Percentiles rank a stretch among this genome's conserved stretches.
Evolutionary conservation across 129 eudicot species (phyloP).

Genomic region (Flaveria brownii): DNA sequence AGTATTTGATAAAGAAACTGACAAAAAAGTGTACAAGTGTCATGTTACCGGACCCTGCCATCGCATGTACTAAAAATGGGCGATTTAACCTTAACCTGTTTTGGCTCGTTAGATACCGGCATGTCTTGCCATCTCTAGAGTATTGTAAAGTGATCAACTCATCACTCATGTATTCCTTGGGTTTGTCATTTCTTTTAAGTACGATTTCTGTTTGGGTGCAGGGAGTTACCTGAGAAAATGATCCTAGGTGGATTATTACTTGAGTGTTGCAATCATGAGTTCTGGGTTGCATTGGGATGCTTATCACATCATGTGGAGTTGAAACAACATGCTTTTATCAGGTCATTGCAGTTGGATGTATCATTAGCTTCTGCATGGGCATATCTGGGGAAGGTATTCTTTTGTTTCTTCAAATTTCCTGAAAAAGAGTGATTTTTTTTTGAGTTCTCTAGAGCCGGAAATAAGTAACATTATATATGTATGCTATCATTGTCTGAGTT

Average conservation of each 20-base stretch:
- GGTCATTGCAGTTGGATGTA: conserved; percentile 87
- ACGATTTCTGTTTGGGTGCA: conserved; percentile 28
- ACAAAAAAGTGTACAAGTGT: neutral
- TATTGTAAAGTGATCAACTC: neutral
- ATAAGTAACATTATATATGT: conserved; percentile 5
- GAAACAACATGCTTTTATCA: conserved; percentile 85
- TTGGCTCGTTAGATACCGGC: neutral
- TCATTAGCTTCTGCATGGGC: conserved; percentile 99
- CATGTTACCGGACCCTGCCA: neutral
- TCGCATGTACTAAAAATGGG: neutral
- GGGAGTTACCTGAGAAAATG: conserved; percentile 91
- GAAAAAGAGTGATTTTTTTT: neutral
- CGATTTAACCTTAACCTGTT: neutral
- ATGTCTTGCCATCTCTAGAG: neutral
- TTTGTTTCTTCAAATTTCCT: neutral
- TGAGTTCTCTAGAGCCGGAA: conserved; percentile 1
- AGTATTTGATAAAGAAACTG: neutral
- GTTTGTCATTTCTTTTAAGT: conserved; percentile 3
- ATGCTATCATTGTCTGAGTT: conserved; percentile 1
- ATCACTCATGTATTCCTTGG: neutral
- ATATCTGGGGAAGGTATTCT: conserved; percentile 89
- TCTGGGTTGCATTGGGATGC: conserved; percentile 92
- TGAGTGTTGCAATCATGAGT: conserved; percentile 76
- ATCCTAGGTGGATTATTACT: conserved; percentile 80
- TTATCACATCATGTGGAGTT: conserved; percentile 59